phyloP scores from a whole-genome alignment of 176 grass and related monocot genomes.

The Miscanthus lutarioriparius region DNA sequence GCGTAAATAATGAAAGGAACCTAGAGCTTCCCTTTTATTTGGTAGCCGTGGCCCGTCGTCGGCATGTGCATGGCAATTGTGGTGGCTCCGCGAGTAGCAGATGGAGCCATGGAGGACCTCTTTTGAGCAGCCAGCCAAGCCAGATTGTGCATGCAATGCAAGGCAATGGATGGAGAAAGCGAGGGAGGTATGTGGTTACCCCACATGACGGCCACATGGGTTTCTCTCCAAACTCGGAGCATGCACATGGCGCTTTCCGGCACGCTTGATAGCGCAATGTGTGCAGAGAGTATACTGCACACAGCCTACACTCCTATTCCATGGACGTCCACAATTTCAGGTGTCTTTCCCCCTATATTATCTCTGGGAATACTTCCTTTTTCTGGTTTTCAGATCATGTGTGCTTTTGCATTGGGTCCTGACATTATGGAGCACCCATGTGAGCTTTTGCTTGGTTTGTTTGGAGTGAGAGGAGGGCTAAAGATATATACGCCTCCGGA shows the following conservation, averaged over 20 bases:
- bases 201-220: conserved; percentile 53
- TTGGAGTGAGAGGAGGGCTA: background rate
- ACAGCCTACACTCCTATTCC: background rate
- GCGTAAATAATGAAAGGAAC: too few relatives aligned
- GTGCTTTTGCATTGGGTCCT: background rate
- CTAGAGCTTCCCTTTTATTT: background rate
- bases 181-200: background rate
- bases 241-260: conserved; percentile 34
- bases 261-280: background rate
- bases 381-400: background rate
- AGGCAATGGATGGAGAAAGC: background rate
- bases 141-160: background rate
- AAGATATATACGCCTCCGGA: too few relatives aligned
- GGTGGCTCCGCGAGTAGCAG: background rate
- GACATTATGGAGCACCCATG: background rate
- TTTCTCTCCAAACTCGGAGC: conserved; percentile 36
- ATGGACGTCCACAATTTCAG: conserved; percentile 19
- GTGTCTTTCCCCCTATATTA: background rate
- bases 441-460: background rate
- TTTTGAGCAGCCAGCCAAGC: background rate
- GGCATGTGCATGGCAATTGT: background rate
- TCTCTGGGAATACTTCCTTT: background rate
- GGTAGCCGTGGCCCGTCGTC: background rate
- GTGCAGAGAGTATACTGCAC: too few relatives aligned
- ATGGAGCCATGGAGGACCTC: background rate